Evolutionary conservation across 1,284 basidiomycete species (phyloP).

Genomic region (Microbotryomycetes sp.): DNA sequence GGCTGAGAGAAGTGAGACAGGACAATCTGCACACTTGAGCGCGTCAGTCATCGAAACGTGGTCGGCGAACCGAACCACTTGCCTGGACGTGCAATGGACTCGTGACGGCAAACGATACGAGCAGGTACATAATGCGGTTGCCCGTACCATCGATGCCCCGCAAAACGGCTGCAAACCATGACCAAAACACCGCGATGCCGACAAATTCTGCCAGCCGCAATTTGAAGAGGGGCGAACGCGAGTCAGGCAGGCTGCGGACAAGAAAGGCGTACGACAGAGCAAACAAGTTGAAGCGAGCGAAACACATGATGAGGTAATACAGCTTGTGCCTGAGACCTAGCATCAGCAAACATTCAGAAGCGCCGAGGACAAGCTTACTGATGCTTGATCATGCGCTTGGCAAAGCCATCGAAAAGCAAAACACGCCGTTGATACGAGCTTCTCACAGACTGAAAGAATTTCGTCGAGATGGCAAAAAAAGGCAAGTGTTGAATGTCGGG

Average conservation of each 20-base stretch:
- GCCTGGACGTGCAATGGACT: conserved; percentile 78
- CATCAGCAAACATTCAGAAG: not conserved
- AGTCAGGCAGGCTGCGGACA: conserved; percentile 46
- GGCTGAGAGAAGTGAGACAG: conserved; percentile 97
- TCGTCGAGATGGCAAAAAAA: conserved; percentile 87
- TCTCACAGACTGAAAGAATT: conserved; percentile 77
- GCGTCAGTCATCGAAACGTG: conserved; percentile 45
- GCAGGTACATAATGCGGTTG: conserved; percentile 57
- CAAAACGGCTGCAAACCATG: conserved; percentile 60
- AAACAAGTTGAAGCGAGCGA: conserved; percentile 95
- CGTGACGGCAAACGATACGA: conserved; percentile 70
- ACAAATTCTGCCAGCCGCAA: conserved; percentile 51
- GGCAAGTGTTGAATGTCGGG: conserved; percentile 93
- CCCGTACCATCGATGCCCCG: conserved; percentile 61
- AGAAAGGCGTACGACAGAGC: conserved; percentile 77
- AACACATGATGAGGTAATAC: conserved; percentile 84
- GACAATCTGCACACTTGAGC: conserved; percentile 63
- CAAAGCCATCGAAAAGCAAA: conserved; percentile 68
- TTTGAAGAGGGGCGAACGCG: conserved; percentile 40
- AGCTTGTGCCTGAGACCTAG: conserved; percentile 56
- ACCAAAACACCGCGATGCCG: conserved; percentile 67
- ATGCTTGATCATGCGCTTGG: conserved; percentile 59
- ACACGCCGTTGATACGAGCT: conserved; percentile 91
- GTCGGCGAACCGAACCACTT: conserved; percentile 49
- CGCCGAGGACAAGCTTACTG: conserved; percentile 46